Conservation (phyloP, 495 filamentous ascomycete genomes). For the Tuber aestivum region DNA sequence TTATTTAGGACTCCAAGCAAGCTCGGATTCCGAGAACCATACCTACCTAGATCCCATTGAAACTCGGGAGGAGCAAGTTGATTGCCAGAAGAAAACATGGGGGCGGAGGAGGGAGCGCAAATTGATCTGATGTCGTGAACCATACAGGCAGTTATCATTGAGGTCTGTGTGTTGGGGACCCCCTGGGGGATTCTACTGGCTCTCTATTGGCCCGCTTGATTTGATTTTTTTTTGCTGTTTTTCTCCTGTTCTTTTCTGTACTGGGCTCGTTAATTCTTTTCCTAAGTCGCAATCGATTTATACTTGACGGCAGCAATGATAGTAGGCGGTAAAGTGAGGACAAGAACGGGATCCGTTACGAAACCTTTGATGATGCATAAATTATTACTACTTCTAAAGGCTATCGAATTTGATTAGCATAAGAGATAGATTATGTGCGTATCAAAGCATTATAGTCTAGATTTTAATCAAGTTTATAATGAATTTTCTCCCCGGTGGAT, state of each 20-base stretch:
- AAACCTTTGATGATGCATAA: background rate
- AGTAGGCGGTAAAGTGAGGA: background rate
- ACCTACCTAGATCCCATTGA: background rate
- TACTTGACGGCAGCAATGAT: background rate
- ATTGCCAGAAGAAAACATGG: background rate
- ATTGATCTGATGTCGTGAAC: background rate
- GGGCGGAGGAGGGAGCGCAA: background rate
- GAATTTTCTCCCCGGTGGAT: background rate
- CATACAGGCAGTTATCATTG: background rate
- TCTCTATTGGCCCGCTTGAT: background rate
- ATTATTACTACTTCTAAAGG: background rate
- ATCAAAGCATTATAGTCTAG: background rate
- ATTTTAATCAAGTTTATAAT: background rate
- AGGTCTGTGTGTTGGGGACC: background rate
- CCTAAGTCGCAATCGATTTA: fast-evolving
- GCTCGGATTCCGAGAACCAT: background rate
- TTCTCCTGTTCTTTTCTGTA: background rate
- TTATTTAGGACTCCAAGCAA: background rate
- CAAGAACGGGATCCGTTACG: no score
- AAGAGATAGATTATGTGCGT: background rate
- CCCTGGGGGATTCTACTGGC: background rate
- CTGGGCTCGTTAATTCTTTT: background rate
- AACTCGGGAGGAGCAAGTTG: background rate
- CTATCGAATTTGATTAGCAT: background rate
- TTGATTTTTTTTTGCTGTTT: background rate